Evolutionary conservation across 352 stramenopile genomes (phyloP).

Genomic region (Pythium biforme): DNA sequence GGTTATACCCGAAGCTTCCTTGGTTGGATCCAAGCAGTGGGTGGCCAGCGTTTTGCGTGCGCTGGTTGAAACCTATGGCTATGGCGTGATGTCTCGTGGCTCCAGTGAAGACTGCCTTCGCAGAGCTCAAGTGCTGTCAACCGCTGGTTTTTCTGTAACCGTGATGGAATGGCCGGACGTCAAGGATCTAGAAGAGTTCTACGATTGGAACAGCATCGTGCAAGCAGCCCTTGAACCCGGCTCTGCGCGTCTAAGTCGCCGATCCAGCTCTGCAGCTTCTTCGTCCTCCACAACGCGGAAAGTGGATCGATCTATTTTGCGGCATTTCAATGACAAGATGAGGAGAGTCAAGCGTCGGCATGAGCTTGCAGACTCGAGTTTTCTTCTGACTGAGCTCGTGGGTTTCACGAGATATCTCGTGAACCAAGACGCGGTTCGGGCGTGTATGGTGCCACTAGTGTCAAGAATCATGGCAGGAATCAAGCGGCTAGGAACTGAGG

Average conservation of each 20-base stretch:
- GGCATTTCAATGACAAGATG: constrained; percentile 37
- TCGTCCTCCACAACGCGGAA: constrained; percentile 29
- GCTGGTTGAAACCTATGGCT: constrained; percentile 47
- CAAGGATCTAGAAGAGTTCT: constrained; percentile 34
- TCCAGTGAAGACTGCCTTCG: constrained; percentile 36
- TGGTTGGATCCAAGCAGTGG: constrained; percentile 67
- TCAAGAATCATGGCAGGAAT: constrained; percentile 8
- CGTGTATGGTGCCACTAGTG: not conserved
- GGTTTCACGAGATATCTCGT: constrained; percentile 12
- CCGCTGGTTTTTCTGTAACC: constrained; percentile 42
- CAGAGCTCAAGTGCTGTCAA: constrained; percentile 36
- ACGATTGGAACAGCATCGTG: constrained; percentile 51
- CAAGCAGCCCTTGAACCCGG: constrained; percentile 45
- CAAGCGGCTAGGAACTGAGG: not conserved
- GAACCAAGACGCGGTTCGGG: not conserved
- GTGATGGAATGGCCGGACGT: constrained; percentile 42
- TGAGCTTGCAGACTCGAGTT: constrained; percentile 1
- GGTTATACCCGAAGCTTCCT: constrained; percentile 43
- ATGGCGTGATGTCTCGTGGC: constrained; percentile 42
- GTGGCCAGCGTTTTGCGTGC: constrained; percentile 54
- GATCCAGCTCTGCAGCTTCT: constrained; percentile 22
- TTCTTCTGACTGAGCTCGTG: constrained; percentile 19
- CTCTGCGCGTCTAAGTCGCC: constrained; percentile 38
- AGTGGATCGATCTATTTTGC: constrained; percentile 34
- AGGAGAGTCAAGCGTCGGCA: not conserved